Evolutionary conservation across 2,329 filamentous ascomycete species (phyloP), one percentile per base, ranked within the genome.

Genomic region (Aspergillus tubingensis): DNA sequence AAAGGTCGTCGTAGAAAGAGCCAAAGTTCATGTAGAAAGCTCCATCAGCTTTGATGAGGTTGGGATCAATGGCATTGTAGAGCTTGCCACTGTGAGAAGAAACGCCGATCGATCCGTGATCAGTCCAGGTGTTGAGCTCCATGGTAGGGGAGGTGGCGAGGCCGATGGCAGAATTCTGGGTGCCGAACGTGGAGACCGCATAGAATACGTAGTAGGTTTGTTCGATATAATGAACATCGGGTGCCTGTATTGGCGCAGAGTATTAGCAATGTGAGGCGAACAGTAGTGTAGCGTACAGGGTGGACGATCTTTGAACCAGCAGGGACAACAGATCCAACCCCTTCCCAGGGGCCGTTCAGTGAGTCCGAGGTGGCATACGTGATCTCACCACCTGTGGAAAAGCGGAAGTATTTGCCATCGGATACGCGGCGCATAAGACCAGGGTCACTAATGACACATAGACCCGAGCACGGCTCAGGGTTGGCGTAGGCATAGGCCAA

Each of bases 1-100:
- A 88, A 60, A 91, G 80, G 68, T 87, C 83, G 7, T 77, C 73
- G 87, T 87, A 91, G 80, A 89, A 91, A 13, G 85, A 88, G 21
- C 88, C 88, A 63, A 90, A 91, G 62, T 80, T 85, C 70, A 88
- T 74, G 60, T 81, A 80, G 66, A 81, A 82, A 2, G 60, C 71
- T 8, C 64, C 65, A 41, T 74, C 76, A 2, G 73, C 77, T 8
- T 77, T 68, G 62, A 86, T 72, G 2, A 87, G 70, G 62, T 84
- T 85, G 3, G 78, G 74, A 67, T 88, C 89, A 67, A 91, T 87
- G 48, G 84, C 82, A 66, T 87, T 87, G 75, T 86, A 87, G 4
- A 72, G 57, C 59, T 79, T 81, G 27, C 73, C 61, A 66, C 11
- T 72, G 54, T n/a, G 71, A 60, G 53, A 83, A 79, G n/a, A 73